Conservation (phyloP, 1,284 basidiomycete genomes). For the Marasmius sp. region DNA sequence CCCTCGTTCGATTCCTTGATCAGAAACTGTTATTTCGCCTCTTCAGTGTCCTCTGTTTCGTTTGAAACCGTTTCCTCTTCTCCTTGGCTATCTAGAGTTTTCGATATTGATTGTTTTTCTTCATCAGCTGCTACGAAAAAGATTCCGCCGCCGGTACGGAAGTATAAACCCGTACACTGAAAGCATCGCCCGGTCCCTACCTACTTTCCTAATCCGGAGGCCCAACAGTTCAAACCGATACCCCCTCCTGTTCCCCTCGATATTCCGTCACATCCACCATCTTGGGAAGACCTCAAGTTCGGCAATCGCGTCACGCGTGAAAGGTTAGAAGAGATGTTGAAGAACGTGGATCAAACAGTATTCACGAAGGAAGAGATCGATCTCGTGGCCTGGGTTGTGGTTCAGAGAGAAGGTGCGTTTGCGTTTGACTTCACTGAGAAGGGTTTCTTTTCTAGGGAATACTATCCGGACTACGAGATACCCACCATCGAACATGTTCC, state of each 20-base stretch:
- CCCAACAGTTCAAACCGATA: slow-evolving; percentile 24
- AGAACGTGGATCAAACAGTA: slow-evolving; percentile 10
- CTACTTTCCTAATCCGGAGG: slow-evolving; percentile 25
- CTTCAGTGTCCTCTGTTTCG: not conserved
- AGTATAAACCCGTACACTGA: slow-evolving; percentile 30
- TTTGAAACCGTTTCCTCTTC: slow-evolving; percentile 1
- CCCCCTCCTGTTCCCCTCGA: slow-evolving; percentile 4
- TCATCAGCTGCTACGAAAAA: not conserved
- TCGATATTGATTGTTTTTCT: not conserved
- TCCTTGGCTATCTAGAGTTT: slow-evolving; percentile 16
- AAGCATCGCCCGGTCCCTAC: slow-evolving; percentile 31
- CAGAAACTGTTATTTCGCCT: not conserved
- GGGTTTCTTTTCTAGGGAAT: slow-evolving; percentile 30
- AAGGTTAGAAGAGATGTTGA: slow-evolving; percentile 15
- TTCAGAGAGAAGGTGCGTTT: slow-evolving; percentile 18
- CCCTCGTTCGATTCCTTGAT: slow-evolving; percentile 17
- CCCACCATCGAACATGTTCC: slow-evolving; percentile 32
- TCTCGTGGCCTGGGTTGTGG: slow-evolving; percentile 22
- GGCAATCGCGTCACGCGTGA: slow-evolving; percentile 14
- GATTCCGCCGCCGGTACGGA: slow-evolving; percentile 4
- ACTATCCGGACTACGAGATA: slow-evolving; percentile 34
- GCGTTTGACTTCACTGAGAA: slow-evolving; percentile 28
- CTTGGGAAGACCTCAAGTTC: slow-evolving; percentile 7
- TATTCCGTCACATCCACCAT: slow-evolving; percentile 20
- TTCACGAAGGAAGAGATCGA: slow-evolving; percentile 21